Base-by-base conservation (phyloP, 257 asterid species). In the Scutellaria baicalensis region DNA sequence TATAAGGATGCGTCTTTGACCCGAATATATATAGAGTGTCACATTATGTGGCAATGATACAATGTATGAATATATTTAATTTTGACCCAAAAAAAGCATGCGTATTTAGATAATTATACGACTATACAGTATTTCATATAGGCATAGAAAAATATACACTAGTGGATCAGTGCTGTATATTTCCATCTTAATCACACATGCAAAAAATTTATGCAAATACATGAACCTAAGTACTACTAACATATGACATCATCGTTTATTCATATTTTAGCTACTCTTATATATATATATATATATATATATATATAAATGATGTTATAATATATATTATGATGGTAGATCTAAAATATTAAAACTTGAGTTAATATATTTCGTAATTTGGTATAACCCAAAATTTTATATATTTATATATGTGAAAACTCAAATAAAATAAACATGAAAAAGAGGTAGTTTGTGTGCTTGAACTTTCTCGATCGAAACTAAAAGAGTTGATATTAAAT, bases 1-100 rank as follows among this genome's bases (percentile, higher is more conserved):
- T 36, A 36, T 10, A 8, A 59, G n/a, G 75, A 59, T 57, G 40
- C 84, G 80, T 79, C 80, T 75, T 75, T 79, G 84, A 79, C 84
- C 75, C 76, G 64, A 75, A 6, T 54, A 51, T 14, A 31, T 31
- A 54, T 21, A 16, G 33, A 17, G 45, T 60, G 31, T 42, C 33
- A 47, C 65, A 48, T 48, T 62, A 56, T 65, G 16, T 31, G 47
- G 65, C 59, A 39, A 54, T 39, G 42, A 51, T 31, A 71, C 51
- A 36, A 9, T 42, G 39, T 40, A 48, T 10, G 17, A 56, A 23
- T 52, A 65, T 4, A 27, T 50, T 36, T 33, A 0, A 13, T 64
- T 43, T 78, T 78, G 68, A 59, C 67, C 35, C 42, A 23, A 39
- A 58, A 58, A 35, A 35, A 64, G 56, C 73, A 75, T 71, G 69